Evolutionary conservation across 306 rosid genomes (phyloP), one percentile per base, ranked within the genome.

Genomic region (Lupinus albus): DNA sequence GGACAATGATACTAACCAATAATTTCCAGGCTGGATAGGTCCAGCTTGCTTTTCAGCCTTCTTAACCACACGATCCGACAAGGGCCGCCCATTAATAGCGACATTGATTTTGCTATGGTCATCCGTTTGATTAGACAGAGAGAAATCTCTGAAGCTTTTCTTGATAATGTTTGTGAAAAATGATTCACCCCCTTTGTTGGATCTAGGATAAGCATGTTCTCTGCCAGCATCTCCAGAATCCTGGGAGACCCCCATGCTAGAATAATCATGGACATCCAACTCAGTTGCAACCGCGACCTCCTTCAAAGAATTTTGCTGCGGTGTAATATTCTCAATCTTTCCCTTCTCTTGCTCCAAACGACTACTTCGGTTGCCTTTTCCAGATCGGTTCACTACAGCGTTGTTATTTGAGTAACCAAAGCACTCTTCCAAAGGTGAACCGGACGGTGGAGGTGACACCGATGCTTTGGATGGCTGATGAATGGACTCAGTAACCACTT

Each of bases 21-120:
- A 94, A 68, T 86, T 83, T 78, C 99, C 99, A 21, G 99, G 96
- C 51, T 85, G 96, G 67, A 94, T 76, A 61, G 84, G 81, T 80
- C 99, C 99, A 0, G 99, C 96, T 62, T 45, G 76, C 80, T 94
- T 94, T 82, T 94, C 96, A 7, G 99, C 96, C 70, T 90, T 94
- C 84, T 82, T 94, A 64, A 88, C 18, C 46, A 81, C 83, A 12
- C 92, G 89, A 58, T 86, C 88, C 7, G 85, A 58, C 16, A 94
- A 54, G 11, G 82, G 80, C 42, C 84, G 86, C 67, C 99, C 99
- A 56, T 94, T 94, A 64, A 90, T 78, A 11, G 92, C 79, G 47
- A 94, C 89, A 41, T 53, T 81, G 72, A 81, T 76, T 80, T 76
- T 86, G 32, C 83, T 61, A 18, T 79, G 82, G 25, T 86, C 91